These are phyloP conservation scores for Dissophora ornata DNA, from an alignment of 192 early-diverging fungal species.

Conservation along the genomic window DNA sequence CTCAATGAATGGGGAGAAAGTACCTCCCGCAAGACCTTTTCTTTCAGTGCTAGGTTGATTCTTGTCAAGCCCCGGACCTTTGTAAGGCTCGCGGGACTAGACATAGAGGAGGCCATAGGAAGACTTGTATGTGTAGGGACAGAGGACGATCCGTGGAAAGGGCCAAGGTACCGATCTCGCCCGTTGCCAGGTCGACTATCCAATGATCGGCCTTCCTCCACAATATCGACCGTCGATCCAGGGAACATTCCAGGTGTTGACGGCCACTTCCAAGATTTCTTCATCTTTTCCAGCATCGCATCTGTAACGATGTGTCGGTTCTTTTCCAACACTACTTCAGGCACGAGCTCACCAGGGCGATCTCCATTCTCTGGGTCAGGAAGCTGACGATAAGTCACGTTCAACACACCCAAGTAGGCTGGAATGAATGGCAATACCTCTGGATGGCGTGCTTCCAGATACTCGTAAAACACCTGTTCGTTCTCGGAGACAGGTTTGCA, in stretches of 20 bases:
- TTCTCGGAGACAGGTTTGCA: conserved; percentile 92
- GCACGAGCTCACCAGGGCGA: conserved; percentile 58
- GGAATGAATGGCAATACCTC: conserved; percentile 90
- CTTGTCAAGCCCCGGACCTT: conserved; percentile 51
- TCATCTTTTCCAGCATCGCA: conserved; percentile 68
- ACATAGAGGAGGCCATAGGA: conserved; percentile 26
- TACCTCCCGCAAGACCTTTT: conserved; percentile 91
- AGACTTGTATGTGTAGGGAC: conserved; percentile 47
- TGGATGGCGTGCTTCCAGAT: conserved; percentile 72
- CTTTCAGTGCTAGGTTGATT: conserved; percentile 81
- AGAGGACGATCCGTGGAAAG: conserved; percentile 52
- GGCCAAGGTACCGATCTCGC: neutral
- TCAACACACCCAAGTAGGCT: conserved; percentile 92
- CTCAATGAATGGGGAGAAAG: conserved; percentile 87
- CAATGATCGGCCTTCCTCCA: conserved; percentile 48
- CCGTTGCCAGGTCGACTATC: conserved; percentile 5
- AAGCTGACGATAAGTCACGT: conserved; percentile 82
- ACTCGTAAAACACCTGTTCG: conserved; percentile 93
- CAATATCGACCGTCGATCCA: conserved; percentile 53
- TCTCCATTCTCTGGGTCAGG: conserved; percentile 56
- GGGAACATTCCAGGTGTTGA: conserved; percentile 44
- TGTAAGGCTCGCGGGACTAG: conserved; percentile 30
- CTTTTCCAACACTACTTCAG: conserved; percentile 89
- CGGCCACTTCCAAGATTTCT: conserved; percentile 53
- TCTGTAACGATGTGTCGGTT: conserved; percentile 88